Percentiles rank a stretch among this genome's conserved stretches.
These are phyloP conservation scores for Termitomyces sp. DNA, from an alignment of 1,284 basidiomycete species.

Conservation along the genomic window DNA sequence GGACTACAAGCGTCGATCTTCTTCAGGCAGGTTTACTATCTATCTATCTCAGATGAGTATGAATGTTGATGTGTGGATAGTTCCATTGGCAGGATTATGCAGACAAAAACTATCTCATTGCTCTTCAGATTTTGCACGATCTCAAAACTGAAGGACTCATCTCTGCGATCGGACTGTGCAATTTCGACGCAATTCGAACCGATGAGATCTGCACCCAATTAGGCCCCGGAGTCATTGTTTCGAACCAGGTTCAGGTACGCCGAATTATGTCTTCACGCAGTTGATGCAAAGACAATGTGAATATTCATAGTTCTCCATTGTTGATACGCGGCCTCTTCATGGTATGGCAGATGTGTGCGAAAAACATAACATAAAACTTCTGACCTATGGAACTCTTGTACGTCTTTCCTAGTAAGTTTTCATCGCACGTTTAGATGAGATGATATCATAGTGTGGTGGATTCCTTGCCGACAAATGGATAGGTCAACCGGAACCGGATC, in stretches of 20 bases:
- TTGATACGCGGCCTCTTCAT: slow-evolving; percentile 71
- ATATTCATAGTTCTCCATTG: slow-evolving; percentile 66
- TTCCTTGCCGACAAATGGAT: slow-evolving; percentile 78
- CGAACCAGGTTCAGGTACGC: slow-evolving; percentile 76
- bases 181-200: slow-evolving; percentile 70
- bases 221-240: slow-evolving; percentile 65
- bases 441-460: slow-evolving; percentile 62
- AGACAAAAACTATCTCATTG: slow-evolving; percentile 61
- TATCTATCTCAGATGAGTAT: slow-evolving; percentile 2
- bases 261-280: background rate
- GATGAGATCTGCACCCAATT: slow-evolving; percentile 74
- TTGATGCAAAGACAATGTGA: background rate
- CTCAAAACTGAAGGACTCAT: slow-evolving; percentile 60
- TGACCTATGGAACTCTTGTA: slow-evolving; percentile 79
- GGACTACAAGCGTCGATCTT: slow-evolving; percentile 54
- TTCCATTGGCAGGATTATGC: slow-evolving; percentile 81
- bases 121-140: slow-evolving; percentile 55
- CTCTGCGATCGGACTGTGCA: slow-evolving; percentile 67
- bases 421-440: slow-evolving; percentile 4
- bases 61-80: slow-evolving; percentile 31
- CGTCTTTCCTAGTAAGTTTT: slow-evolving; percentile 23
- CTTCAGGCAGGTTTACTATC: slow-evolving; percentile 47
- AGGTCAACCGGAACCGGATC: slow-evolving; percentile 60
- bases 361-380: slow-evolving; percentile 65
- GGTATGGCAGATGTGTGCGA: slow-evolving; percentile 74